Percentiles rank a stretch among this genome's conserved stretches.
phyloP scores from a whole-genome alignment of 176 grass and related monocot species.

The Zoysia japonica region DNA sequence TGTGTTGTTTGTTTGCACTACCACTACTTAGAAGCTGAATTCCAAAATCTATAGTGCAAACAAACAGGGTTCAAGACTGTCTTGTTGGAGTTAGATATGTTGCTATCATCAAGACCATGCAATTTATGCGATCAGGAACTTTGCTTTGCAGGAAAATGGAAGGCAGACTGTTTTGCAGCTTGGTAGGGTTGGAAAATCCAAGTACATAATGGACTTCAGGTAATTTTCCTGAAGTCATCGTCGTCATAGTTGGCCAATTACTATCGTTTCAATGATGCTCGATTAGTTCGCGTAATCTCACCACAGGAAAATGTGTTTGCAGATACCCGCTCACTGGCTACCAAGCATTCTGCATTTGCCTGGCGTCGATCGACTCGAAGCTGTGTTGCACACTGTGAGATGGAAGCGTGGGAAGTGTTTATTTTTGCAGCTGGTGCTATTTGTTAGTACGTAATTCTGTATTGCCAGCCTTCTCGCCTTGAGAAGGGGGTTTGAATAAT shows the following conservation, averaged over 20 bases:
- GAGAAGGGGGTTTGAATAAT: slow-evolving; percentile 27
- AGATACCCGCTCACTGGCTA: slow-evolving; percentile 90
- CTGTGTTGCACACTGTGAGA: slow-evolving; percentile 76
- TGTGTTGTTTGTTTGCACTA: no score
- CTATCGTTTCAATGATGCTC: not conserved
- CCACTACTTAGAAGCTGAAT: no score
- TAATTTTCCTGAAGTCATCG: not conserved
- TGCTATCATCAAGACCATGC: not conserved
- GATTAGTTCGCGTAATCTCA: not conserved
- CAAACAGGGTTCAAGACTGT: not conserved
- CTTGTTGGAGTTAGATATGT: not conserved
- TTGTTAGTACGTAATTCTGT: not conserved
- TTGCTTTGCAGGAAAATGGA: slow-evolving; percentile 58
- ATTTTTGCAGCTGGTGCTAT: not conserved
- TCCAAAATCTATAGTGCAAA: no score
- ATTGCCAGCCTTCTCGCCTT: slow-evolving; percentile 32
- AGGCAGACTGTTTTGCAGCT: slow-evolving; percentile 84
- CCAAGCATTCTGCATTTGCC: slow-evolving; percentile 92
- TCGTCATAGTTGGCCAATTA: not conserved
- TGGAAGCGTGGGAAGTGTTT: not conserved
- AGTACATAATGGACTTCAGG: slow-evolving; percentile 94
- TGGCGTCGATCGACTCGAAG: slow-evolving; percentile 88
- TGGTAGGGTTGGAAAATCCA: slow-evolving; percentile 73
- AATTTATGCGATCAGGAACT: not conserved
- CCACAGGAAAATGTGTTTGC: not conserved